A percentile compares a stretch with the other conserved stretches of the same genome.
phyloP scores from a whole-genome alignment of 2,329 filamentous ascomycete genomes.

The Colletotrichum theobromicola region DNA sequence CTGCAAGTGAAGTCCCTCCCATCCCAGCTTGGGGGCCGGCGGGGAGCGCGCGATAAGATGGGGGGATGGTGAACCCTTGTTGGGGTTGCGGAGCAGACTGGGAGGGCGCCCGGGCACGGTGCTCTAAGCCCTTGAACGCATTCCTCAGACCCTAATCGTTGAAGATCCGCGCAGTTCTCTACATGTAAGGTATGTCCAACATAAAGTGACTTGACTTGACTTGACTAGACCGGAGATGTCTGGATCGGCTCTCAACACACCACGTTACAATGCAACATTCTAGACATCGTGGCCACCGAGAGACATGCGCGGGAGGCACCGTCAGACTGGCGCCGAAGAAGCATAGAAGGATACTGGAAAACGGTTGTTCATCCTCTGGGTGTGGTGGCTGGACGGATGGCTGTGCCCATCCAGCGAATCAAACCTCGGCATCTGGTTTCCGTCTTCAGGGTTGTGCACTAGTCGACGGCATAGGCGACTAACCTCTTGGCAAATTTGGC shows the following conservation, averaged over 20 bases:
- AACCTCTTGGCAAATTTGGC: neutral
- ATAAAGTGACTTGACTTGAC: neutral
- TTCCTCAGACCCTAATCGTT: neutral
- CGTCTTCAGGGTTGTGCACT: neutral
- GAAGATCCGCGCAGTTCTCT: neutral
- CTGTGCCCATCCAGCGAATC: neutral
- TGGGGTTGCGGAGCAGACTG: neutral
- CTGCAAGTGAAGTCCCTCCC: neutral
- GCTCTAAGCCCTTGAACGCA: neutral
- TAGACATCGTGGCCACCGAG: neutral
- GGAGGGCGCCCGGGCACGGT: neutral
- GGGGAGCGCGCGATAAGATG: neutral
- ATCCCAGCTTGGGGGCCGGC: neutral
- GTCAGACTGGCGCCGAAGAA: neutral
- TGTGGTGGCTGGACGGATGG: neutral
- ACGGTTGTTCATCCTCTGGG: neutral
- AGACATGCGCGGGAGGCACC: neutral
- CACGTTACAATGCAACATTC: neutral
- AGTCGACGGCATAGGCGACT: neutral
- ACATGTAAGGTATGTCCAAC: neutral
- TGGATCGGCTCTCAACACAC: neutral
- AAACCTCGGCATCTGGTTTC: neutral
- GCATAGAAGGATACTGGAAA: neutral
- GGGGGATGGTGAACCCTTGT: neutral
- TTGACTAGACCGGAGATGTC: neutral